phyloP scores from a whole-genome alignment of 1,284 basidiomycete species.

The Ustilago cynodontis region DNA sequence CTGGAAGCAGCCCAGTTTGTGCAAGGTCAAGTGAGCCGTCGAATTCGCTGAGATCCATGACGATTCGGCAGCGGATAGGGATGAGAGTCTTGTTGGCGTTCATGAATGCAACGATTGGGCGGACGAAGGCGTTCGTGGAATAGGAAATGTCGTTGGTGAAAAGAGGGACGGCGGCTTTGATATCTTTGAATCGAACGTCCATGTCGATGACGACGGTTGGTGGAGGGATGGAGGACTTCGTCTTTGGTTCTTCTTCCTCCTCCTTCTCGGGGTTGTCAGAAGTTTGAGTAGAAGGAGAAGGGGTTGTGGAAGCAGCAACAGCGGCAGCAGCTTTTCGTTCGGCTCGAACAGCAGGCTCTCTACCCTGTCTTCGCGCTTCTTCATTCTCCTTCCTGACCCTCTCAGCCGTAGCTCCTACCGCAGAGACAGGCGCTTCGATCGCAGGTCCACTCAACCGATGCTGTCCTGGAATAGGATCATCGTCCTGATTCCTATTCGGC shows the following conservation, averaged over 20 bases:
- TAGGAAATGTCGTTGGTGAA: conserved; percentile 77
- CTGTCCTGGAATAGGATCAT: conserved; percentile 84
- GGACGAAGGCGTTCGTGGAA: conserved; percentile 91
- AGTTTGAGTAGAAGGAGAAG: background rate
- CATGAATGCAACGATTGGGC: conserved; percentile 98
- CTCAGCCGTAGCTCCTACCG: conserved; percentile 64
- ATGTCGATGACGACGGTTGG: conserved; percentile 82
- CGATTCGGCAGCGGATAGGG: conserved; percentile 65
- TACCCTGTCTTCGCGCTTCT: conserved; percentile 36
- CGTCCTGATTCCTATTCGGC: conserved; percentile 27
- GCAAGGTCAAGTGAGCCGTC: conserved; percentile 68
- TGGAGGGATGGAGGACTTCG: conserved; percentile 38
- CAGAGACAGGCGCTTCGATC: conserved; percentile 77
- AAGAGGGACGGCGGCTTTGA: conserved; percentile 91
- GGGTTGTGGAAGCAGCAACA: background rate
- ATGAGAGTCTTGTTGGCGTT: conserved; percentile 68
- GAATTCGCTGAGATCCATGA: conserved; percentile 69
- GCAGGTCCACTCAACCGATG: conserved; percentile 87
- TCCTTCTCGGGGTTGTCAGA: conserved; percentile 19
- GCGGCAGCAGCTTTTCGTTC: conserved; percentile 14
- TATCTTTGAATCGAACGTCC: conserved; percentile 92
- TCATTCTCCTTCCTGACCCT: conserved; percentile 58
- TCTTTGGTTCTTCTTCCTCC: background rate
- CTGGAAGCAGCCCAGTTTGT: conserved; percentile 66
- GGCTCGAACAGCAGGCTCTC: conserved; percentile 15